Evolutionary conservation across 164 flowering plant genomes (phyloP), one percentile per base, ranked within the genome.

Genomic region (Magnolia changhungtana): DNA sequence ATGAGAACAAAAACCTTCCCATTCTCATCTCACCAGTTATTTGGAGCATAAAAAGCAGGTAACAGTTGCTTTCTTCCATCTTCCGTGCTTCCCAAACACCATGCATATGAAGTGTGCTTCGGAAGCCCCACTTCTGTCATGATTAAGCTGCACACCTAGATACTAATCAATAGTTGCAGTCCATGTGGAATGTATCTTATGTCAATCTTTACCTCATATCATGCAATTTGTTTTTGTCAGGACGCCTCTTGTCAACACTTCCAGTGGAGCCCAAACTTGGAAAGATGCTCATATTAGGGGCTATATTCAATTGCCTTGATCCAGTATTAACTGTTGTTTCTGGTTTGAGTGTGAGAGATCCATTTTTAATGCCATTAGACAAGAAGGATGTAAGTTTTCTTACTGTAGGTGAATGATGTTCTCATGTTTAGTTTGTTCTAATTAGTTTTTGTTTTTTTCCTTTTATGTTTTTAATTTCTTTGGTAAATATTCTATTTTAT

Each of bases 181-280:
- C 45, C 45, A 37, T 0, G 63, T 59, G 63, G 67, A 1, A 6
- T 64, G 67, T 64, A 21, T 20, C 67, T n/a, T 64, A 16, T 20
- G 21, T n/a, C 24, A 64, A n/a, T n/a, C 9, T 64, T 21, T 64
- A 21, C n/a, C n/a, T 59, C n/a, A 59, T 19, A 59, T 58, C 63
- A 14, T 37, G 45, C 45, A 37, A 37, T 37, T 37, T 37, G 45
- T 37, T 50, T 68, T 79, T 82, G 75, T 70, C 96, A 94, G 99
- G 99, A 45, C 92, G 85, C 37, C 83, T 90, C 84, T 85, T 96
- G 81, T 82, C 92, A 67, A 88, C 86, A 89, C 98, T 96, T 82
- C 99, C 99, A 1, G 80, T 94, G 91, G 99, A 96, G 80, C 99
- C 99, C 19, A 96, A 96, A 83, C 93, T 91, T 76, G 99, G 99